Evolutionary conservation across 2,329 filamentous ascomycete species (phyloP), one percentile per base, ranked within the genome.

Genomic region (Tolypocladium sp.): DNA sequence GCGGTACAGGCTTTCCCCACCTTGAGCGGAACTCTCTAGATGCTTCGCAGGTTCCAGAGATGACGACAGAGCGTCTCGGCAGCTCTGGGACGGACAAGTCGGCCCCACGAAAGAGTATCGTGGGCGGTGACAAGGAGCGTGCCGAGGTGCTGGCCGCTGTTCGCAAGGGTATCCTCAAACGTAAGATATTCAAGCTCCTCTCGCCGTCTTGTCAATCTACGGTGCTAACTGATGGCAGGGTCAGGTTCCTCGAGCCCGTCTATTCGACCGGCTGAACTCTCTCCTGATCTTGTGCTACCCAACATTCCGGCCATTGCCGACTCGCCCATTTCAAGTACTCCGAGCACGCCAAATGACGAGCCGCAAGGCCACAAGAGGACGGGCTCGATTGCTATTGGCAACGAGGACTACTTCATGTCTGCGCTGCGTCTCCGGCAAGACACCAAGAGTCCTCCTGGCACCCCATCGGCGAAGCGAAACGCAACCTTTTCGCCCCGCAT

Each of bases 81-180:
- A 84, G 81, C 63, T 81, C 82, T 4, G 79, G 80, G 10, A 85
- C 83, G 0, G 84, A 88, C 35, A 82, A 79, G 57, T 84, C 87
- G 27, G 77, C 78, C 27, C 78, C 86, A 17, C 85, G 92, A 64
- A 93, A 90, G 79, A 97, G 92, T 76, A 95, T 97, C 66, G 82
- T 96, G 54, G 93, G 92, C 44, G 90, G 91, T 35, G 94, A 97
- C 64, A 88, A 81, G 68, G 94, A 97, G 69, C 87, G 93, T 63
- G 91, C 92, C 1, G 93, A 97, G 70, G 89, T 96, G 20, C 82
- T 97, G 51, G 91, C 92, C 25, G 91, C 92, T 8, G 91, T 97
- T 55, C 91, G 91, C 69, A 97, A 96, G 76, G 94, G 94, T 55
- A 99, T 99, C 56, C 75, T 99, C 58, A 99, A 99, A 77, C 90